A percentile compares a stretch with the other conserved stretches of the same genome.
phyloP scores from a whole-genome alignment of 2,329 filamentous ascomycete genomes.

The Monosporascus ibericus region DNA sequence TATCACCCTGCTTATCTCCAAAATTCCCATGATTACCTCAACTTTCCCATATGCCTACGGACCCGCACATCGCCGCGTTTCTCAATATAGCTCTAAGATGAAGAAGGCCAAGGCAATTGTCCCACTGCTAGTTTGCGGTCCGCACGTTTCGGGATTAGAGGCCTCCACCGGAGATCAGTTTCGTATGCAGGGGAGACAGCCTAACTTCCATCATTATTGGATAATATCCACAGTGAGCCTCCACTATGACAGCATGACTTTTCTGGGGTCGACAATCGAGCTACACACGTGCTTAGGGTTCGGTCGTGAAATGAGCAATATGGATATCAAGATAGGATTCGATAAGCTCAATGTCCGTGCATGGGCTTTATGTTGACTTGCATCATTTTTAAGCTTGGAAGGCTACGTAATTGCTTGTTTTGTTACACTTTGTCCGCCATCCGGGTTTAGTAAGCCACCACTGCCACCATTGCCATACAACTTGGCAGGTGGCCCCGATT shows the following conservation, averaged over 20 bases:
- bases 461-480: not conserved
- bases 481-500: not conserved
- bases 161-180: constrained; percentile 2
- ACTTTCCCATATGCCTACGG: not conserved
- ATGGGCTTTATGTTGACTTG: not conserved
- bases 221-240: not conserved
- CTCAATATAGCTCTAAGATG: not conserved
- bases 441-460: not conserved
- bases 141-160: not conserved
- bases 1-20: too few species aligned
- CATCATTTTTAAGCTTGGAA: not conserved
- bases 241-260: constrained; percentile 19
- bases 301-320: not conserved
- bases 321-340: not conserved
- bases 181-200: constrained; percentile 9
- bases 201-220: constrained; percentile 5
- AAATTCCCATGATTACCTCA: too few species aligned
- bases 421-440: not conserved
- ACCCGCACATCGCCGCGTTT: not conserved
- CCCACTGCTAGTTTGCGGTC: constrained; percentile 3
- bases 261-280: constrained; percentile 6
- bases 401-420: not conserved
- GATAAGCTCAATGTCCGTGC: not conserved
- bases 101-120: not conserved
- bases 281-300: not conserved